Evolutionary conservation across 192 early-diverging fungal genomes (phyloP), one percentile per base, ranked within the genome.

Genomic region (Mycoemilia scoparia): DNA sequence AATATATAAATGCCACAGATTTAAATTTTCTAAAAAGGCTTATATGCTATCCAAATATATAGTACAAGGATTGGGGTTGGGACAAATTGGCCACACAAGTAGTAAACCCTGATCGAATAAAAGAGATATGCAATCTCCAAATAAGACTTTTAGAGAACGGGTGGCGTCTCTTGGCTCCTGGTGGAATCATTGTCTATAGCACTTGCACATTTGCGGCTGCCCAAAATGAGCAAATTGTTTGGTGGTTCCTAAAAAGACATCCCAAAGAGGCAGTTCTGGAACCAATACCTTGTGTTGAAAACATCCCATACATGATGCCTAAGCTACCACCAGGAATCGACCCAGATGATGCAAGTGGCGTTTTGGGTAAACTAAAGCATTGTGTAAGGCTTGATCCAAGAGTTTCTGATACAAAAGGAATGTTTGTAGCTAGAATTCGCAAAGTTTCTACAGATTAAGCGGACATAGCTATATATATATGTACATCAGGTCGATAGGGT

Each of bases 141-240:
- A 56, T 70, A 5, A 34, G 50, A 22, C 59, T 96, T 2, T 51
- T 92, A 20, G 50, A 61, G 20, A 85, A 83, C 40, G 88, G 77
- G 2, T 87, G 79, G 65, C 49, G 57, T 9, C 38, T 90, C 40
- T 54, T 87, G 9, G 74, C 70, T 34, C 52, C 66, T 0, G 79
- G 73, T 16, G 88, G 88, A 1, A 49, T 82, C 3, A 50, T 93
- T 34, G 83, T 93, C 3, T 97, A 97, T 54, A 84, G 79, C 42
- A 84, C 82, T 0, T 87, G 84, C 46, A 79, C 73, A 10, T 51
- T 84, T 9, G 69, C 84, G 0, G 39, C 57, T 7, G 52, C 56
- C 13, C 91, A 96, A 45, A 93, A 96, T 47, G 91, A 96, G 44
- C 72, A 71, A 19, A 70, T 89, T 17, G 52, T 97, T 2, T 66